Evolutionary conservation across 345 rosid species (phyloP).

Genomic region (Heritiera fomes): DNA sequence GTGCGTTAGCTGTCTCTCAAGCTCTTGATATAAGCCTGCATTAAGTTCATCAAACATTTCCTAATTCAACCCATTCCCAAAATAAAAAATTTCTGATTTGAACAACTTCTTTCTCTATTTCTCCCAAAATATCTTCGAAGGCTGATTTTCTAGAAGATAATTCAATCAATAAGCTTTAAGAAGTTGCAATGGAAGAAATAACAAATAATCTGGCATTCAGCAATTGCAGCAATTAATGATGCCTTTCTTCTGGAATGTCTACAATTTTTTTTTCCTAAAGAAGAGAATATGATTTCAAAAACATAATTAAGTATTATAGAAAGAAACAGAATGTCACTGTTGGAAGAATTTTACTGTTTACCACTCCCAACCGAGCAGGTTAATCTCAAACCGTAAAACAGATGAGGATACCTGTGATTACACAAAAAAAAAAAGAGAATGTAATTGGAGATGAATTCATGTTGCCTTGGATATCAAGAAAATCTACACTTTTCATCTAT

Average conservation of each 20-base stretch:
- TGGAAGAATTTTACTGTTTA: too few species aligned
- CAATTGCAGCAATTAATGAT: conserved; percentile 54
- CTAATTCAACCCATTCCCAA: conserved; percentile 14
- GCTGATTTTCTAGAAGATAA: not conserved
- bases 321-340: too few species aligned
- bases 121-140: not conserved
- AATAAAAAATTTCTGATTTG: not conserved
- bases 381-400: too few species aligned
- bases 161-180: conserved; percentile 17
- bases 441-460: too few species aligned
- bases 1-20: conserved; percentile 73
- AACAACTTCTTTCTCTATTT: not conserved
- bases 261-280: conserved; percentile 77
- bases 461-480: too few species aligned
- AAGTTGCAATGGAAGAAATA: conserved; percentile 21
- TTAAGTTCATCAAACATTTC: conserved; percentile 10
- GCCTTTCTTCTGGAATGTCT: conserved; percentile 79
- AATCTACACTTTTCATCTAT: too few species aligned
- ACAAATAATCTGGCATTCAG: conserved; percentile 53
- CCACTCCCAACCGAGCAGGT: too few species aligned
- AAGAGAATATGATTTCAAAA: conserved; percentile 5
- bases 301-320: not conserved
- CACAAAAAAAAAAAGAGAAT: too few species aligned
- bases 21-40: conserved; percentile 79
- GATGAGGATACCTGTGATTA: too few species aligned